Evolutionary conservation across 2,329 filamentous ascomycete species (phyloP), one percentile per base, ranked within the genome.

Genomic region (Coniochaeta hoffmannii): DNA sequence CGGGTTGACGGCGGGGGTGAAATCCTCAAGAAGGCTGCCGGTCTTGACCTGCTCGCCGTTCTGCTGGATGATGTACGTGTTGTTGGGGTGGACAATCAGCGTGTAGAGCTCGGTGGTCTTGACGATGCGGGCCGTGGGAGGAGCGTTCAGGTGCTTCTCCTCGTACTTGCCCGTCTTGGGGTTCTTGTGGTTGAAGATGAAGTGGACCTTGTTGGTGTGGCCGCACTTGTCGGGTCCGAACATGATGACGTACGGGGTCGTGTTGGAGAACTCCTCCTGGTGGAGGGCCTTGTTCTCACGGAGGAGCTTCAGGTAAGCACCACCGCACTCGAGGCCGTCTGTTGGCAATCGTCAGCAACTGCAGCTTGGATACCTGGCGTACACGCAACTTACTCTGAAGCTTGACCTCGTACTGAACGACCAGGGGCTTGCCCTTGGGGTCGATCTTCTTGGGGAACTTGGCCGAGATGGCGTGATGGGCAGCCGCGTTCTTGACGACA

Each of bases 101-200:
- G 94, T 97, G 83, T 99, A 99, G 60, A 99, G 87, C 73, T 93
- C 88, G 60, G 89, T 89, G 61, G 90, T 87, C 86, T 97, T 97
- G 78, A 86, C 81, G 68, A 96, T 94, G 71, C 87, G 88, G 70
- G 92, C 92, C 57, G 87, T 81, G 59, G 94, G 92, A 62, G 93
- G 87, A 66, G 82, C 82, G 71, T 83, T 85, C 61, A 99, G 83
- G 77, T 99, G 94, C 87, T 99, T 99, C 89, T 99, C 94, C 83
- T 99, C 93, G 69, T 99, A 99, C 76, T 97, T 90, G 79, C 93
- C 93, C 50, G 91, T 97, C 89, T 96, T 97, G 71, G 94, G 94
- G 85, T 97, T 99, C 89, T 97, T 99, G 88, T 99, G 94, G 77
- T 95, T 94, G 86, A 99, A 96, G 75, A 99, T 99, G 79, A 99